These are phyloP conservation scores for Serendipita sp. DNA, from an alignment of 768 basidiomycete genomes.

Conservation along the genomic window DNA sequence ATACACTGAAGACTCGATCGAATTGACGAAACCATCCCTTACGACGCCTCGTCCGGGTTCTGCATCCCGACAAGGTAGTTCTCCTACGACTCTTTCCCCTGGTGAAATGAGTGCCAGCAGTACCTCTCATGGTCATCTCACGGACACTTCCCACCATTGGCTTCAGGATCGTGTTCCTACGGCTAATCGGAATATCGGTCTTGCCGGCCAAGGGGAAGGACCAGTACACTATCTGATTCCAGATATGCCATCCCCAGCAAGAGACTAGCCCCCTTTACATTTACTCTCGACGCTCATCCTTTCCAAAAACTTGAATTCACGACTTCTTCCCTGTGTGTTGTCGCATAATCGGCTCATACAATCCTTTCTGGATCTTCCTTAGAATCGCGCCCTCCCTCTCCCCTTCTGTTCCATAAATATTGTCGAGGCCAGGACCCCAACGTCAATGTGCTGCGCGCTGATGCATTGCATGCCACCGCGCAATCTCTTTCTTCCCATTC, in stretches of 20 bases:
- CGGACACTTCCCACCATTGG: not conserved
- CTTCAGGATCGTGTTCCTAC: not conserved
- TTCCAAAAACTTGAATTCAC: not conserved
- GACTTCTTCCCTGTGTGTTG: not conserved
- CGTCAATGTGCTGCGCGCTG: not conserved
- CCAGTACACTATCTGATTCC: constrained; percentile 43
- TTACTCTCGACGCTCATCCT: not conserved
- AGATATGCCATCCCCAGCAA: constrained; percentile 29
- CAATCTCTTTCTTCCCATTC: not conserved
- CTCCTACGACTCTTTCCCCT: not conserved
- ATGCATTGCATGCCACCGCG: not conserved
- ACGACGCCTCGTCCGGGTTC: not conserved
- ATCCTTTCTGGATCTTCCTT: not conserved
- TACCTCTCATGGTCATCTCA: not conserved
- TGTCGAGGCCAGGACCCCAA: not conserved
- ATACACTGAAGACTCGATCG: not conserved
- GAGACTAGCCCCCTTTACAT: not conserved
- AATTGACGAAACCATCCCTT: not conserved
- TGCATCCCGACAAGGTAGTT: not conserved
- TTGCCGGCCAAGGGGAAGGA: constrained; percentile 19
- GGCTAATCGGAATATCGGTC: not conserved
- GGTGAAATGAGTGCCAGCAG: not conserved
- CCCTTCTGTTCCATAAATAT: not conserved
- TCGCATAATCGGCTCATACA: not conserved
- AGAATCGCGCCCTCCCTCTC: not conserved